Evolutionary conservation across 345 rosid species (phyloP), one percentile per base, ranked within the genome.

Genomic region (Iberis pinnata): DNA sequence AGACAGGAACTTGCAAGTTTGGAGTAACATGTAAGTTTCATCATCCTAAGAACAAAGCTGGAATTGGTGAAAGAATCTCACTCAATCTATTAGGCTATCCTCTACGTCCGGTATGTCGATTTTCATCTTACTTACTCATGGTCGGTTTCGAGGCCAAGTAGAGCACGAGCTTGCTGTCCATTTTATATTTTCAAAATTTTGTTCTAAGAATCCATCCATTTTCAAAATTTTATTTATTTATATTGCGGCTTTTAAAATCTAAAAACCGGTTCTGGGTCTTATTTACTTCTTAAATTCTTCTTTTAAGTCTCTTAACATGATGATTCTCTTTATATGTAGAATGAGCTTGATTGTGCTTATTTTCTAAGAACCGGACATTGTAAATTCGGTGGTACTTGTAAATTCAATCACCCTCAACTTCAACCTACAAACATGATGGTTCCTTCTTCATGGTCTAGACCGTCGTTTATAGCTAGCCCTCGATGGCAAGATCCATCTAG

Each of bases 11-110:
- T n/a, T 93, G 99, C 77, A 93, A 83, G 76, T 93, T 93, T 78
- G 99, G 99, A 60, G 94, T 89, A 60, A 93, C 99, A 57, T 93
- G 99, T 85, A 93, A 88, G 79, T 93, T 93, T 71, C 89, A 93
- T 75, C 99, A 93, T 73, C 99, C 99, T 26, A 83, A 78, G 73
- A 87, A 86, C 61, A 86, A 81, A 75, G 99, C 97, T 72, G 99
- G 96, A 33, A 76, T 82, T 72, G 82, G 87, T 53, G 97, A 85
- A 68, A 75, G 85, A 61, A 96, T 88, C 58, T 76, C 97, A 33
- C 82, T 93, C 68, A 93, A 93, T 73, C 61, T 79, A 63, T 58
- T 88, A 71, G 97, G 99, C 72, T 93, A 82, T 72, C 97, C 99
- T 44, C 70, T 86, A 66, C 92, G 96, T 64, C 80, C 80, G 65